A percentile compares a stretch with the other conserved stretches of the same genome.
phyloP scores from a whole-genome alignment of 202 grass and related monocot genomes.

The Eragrostis tef region DNA sequence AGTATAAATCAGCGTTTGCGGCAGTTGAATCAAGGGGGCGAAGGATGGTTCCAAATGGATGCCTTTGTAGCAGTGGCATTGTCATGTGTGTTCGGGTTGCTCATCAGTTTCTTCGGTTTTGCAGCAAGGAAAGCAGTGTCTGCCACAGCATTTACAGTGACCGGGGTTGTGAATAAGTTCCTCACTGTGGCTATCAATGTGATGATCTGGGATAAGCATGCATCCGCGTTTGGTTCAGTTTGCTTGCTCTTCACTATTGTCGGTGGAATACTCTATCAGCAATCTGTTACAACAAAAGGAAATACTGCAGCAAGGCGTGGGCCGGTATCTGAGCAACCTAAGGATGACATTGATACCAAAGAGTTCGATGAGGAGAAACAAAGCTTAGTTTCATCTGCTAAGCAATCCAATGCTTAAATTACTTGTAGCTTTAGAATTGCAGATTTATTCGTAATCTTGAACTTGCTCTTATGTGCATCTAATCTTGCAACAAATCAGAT shows the following conservation, averaged over 20 bases:
- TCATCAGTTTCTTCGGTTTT: slow-evolving; percentile 93
- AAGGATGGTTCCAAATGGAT: slow-evolving; percentile 63
- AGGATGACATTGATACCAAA: not conserved
- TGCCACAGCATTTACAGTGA: slow-evolving; percentile 92
- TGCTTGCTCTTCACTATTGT: slow-evolving; percentile 73
- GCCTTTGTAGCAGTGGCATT: slow-evolving; percentile 69
- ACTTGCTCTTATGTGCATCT: not conserved
- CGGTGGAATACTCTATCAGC: slow-evolving; percentile 83
- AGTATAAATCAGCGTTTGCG: slow-evolving; percentile 57
- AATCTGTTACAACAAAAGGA: slow-evolving; percentile 66
- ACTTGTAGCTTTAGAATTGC: not conserved
- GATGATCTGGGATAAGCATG: slow-evolving; percentile 91
- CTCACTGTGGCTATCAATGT: slow-evolving; percentile 92
- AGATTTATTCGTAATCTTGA: slow-evolving; percentile 26
- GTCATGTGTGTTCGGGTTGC: slow-evolving; percentile 68
- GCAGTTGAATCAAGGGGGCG: slow-evolving; percentile 42
- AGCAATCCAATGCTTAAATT: slow-evolving; percentile 13
- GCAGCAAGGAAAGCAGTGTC: slow-evolving; percentile 82
- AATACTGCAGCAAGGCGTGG: slow-evolving; percentile 15
- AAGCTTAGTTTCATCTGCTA: slow-evolving; percentile 43
- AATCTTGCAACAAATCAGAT: slow-evolving; percentile 17
- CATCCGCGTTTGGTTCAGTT: slow-evolving; percentile 49
- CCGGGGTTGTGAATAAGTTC: slow-evolving; percentile 90
- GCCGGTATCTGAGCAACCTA: slow-evolving; percentile 13
- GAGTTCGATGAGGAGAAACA: slow-evolving; percentile 55